phyloP scores from a whole-genome alignment of 106 monocot species.

The Amphibolis antarctica region DNA sequence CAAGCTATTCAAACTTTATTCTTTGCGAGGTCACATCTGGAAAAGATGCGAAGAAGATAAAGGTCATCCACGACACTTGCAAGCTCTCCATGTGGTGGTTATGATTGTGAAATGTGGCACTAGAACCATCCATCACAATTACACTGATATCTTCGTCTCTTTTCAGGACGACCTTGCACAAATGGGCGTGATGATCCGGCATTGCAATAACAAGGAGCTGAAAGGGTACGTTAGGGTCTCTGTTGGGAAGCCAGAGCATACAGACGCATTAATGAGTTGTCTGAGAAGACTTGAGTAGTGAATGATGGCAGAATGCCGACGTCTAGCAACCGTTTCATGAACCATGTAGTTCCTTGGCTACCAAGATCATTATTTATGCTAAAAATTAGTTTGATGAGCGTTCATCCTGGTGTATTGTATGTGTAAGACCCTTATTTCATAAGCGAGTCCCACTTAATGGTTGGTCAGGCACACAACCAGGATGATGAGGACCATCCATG shows the following conservation, averaged over 20 bases:
- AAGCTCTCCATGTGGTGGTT: neutral
- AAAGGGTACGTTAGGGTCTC: constrained; percentile 81
- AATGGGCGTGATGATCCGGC: constrained; percentile 96
- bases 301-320: neutral
- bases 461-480: too few relatives aligned
- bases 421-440: too few relatives aligned
- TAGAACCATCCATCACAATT: neutral
- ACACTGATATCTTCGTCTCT: neutral
- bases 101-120: neutral
- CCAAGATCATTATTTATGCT: too few relatives aligned
- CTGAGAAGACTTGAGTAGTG: constrained; percentile 42
- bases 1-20: constrained; percentile 93
- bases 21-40: constrained; percentile 91
- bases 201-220: constrained; percentile 81
- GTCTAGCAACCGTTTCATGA: neutral
- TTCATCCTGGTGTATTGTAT: too few relatives aligned
- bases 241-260: constrained; percentile 90
- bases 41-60: constrained; percentile 89
- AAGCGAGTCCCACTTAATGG: too few relatives aligned
- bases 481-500: too few relatives aligned
- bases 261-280: constrained; percentile 63
- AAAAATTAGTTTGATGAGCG: too few relatives aligned
- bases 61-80: constrained; percentile 29
- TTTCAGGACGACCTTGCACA: constrained; percentile 88
- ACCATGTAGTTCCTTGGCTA: neutral